Base-by-base conservation (phyloP, 2,329 filamentous ascomycete species). In the Talaromyces sp. region DNA sequence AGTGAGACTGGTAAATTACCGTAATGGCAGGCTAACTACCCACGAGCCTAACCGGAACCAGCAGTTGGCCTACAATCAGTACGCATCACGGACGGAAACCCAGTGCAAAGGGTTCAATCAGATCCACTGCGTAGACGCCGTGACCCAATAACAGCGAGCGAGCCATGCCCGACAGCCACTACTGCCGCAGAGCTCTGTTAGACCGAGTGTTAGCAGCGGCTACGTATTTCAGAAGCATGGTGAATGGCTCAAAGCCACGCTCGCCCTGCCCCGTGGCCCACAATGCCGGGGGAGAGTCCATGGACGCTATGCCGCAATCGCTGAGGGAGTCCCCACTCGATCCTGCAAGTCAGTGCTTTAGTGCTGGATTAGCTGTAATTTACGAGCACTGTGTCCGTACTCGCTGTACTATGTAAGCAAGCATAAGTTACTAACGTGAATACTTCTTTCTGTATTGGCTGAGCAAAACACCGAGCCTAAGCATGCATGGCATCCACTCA, bases 161-260 rank as follows among this genome's bases (percentile, higher is more conserved):
- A 33, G 25, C 16, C 25, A 39, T 50, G 33, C 25, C 37, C 44
- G 55, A 58, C 55, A 44, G 56, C 40, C 54, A 57, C 56, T 44
- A 46, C 56, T 44, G 56, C 40, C 33, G 33, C 52, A 40, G 23
- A 28, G 31, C 56, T 25, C 25, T 46, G 28, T n/a, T n/a, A n/a
- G n/a, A n/a, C n/a, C n/a, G n/a, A n/a, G n/a, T 46, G n/a, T 50
- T 54, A 60, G 58, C 58, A 42, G 58, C 59, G 59, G 59, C 39
- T 61, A 55, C 59, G 39, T 28, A 35, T 33, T 14, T 35, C 3
- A 28, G n/a, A 44, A 35, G 59, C 59, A 61, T 31, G 14, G 37
- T 44, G 59, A 61, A 42, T 61, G 48, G 58, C 44, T 44, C 35
- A 18, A 40, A 23, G 59, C 59, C 48, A 61, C 39, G 59, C 37